phyloP scores from a whole-genome alignment of 495 filamentous ascomycete species.

The Aspergillus sparsus region DNA sequence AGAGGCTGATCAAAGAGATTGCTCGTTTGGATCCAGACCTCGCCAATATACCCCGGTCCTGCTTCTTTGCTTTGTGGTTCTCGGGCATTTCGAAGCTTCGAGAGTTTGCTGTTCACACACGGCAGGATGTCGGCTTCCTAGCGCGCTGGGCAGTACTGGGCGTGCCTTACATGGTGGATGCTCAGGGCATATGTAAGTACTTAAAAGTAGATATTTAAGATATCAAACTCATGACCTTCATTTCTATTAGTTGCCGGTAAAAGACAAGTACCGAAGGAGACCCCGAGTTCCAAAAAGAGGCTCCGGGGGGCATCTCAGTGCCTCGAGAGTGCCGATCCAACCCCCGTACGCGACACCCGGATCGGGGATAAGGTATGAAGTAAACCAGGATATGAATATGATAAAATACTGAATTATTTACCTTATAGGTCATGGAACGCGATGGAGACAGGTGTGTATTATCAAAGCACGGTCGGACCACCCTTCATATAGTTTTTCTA shows the following conservation, averaged over 20 bases:
- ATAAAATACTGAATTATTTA: constrained; percentile 3
- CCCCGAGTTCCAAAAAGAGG: neutral
- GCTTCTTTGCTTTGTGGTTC: neutral
- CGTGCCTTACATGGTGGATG: neutral
- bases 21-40: neutral
- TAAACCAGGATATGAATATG: constrained; percentile 2
- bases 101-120: neutral
- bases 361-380: constrained; percentile 1
- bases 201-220: neutral
- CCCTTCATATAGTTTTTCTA: constrained; percentile 4
- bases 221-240: neutral
- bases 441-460: neutral
- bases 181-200: neutral
- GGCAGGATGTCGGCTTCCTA: neutral
- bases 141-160: neutral
- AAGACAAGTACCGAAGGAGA: neutral
- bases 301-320: neutral
- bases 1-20: neutral
- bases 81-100: too few relatives aligned
- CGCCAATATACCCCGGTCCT: neutral
- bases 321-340: neutral
- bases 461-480: constrained; percentile 1
- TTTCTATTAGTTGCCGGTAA: neutral
- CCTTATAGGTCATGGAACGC: neutral
- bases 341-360: neutral